These are phyloP conservation scores for Lathyrus oleraceus DNA, from an alignment of 306 rosid species.

Conservation along the genomic window DNA sequence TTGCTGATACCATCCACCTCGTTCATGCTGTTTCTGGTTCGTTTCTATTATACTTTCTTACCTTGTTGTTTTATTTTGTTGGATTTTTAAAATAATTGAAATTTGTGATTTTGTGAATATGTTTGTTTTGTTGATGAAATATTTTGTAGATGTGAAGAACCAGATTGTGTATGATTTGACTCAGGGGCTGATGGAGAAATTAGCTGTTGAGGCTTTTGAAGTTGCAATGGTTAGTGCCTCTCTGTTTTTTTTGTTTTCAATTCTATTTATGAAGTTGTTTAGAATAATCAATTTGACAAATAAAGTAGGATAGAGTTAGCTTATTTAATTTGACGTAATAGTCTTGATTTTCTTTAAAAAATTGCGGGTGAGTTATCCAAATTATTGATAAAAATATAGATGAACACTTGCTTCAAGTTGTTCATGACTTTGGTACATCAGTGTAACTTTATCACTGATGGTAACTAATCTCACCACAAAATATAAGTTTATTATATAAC, in stretches of 20 bases:
- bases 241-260: no score
- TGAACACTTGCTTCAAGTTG: no score
- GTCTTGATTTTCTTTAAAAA: no score
- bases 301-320: not conserved
- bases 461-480: no score
- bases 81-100: no score
- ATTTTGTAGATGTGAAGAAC: slow-evolving; percentile 55
- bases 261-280: not conserved
- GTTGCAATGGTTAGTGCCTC: slow-evolving; percentile 62
- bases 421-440: no score
- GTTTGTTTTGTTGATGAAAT: not conserved
- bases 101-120: not conserved
- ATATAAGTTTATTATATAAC: no score
- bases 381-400: no score
- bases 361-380: no score
- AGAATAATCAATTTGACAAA: not conserved
- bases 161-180: slow-evolving; percentile 58
- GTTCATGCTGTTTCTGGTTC: slow-evolving; percentile 80
- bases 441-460: no score
- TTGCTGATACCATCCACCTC: slow-evolving; percentile 84
- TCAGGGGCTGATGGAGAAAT: slow-evolving; percentile 73
- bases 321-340: not conserved
- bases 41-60: not conserved
- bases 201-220: slow-evolving; percentile 72
- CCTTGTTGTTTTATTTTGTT: not conserved